Conservation (phyloP, 129 eudicot species). For the Calendula officinalis region DNA sequence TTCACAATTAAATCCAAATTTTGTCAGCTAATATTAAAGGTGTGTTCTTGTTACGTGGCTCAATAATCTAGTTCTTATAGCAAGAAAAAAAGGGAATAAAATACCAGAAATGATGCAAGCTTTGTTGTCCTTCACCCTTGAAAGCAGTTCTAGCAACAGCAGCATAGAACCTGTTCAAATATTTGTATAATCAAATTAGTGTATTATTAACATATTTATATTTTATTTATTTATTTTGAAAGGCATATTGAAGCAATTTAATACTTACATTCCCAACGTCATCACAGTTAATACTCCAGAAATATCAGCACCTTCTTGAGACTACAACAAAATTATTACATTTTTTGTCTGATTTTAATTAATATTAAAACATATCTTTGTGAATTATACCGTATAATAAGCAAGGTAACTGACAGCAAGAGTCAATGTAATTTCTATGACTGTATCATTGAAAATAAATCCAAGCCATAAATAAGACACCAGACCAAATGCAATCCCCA, state of each 20-base stretch:
- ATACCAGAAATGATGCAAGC: conserved; percentile 98
- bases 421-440: conserved; percentile 85
- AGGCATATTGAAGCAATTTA: conserved; percentile 8
- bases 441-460: conserved; percentile 85
- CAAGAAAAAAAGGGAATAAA: not conserved
- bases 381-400: conserved; percentile 61
- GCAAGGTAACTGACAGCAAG: conserved; percentile 96
- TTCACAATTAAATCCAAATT: too few species aligned
- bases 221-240: too few species aligned
- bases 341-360: not conserved
- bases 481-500: conserved; percentile 89
- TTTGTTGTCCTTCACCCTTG: conserved; percentile 89
- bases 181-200: conserved; percentile 13
- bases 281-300: conserved; percentile 97
- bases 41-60: too few species aligned
- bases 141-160: conserved; percentile 94
- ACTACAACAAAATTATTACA: conserved; percentile 41
- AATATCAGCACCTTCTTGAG: conserved; percentile 83
- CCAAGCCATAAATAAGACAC: conserved; percentile 93
- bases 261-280: conserved; percentile 93
- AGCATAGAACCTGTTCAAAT: conserved; percentile 75
- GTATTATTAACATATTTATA: conserved; percentile 11
- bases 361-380: conserved; percentile 14
- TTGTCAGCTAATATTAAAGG: too few species aligned
- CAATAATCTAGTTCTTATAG: not conserved